Evolutionary conservation across 2,329 filamentous ascomycete genomes (phyloP), one percentile per base, ranked within the genome.

Genomic region (Elsinoe perseae): DNA sequence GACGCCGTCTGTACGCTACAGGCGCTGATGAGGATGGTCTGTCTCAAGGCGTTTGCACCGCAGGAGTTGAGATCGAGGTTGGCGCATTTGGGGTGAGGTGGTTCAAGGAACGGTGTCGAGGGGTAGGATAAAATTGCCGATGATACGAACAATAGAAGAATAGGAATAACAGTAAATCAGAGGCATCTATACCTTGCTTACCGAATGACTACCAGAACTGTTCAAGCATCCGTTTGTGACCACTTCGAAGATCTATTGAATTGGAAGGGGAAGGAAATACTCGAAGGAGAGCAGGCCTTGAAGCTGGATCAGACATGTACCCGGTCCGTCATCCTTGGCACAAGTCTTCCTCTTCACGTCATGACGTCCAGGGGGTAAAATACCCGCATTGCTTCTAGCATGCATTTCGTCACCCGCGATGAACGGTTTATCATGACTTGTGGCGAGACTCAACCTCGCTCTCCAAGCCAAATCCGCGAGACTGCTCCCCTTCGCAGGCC

Each of bases 1-100:
- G 66, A 69, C 56, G 66, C 66, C 4, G 65, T 64, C 1, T 67
- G 66, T 52, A 63, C 64, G 2, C 60, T 69, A 61, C 63, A 64
- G 59, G 58, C 57, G 1, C 46, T 66, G 48, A 28, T 67, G 10
- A 46, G 18, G 53, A 44, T 56, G 53, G 53, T 46, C 3, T 56
- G 36, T 16, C 25, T 56, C 4, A 34, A 28, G 36, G 32, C 38
- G 7, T 56, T 56, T 21, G 53, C 43, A 23, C 7, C 7, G 38
- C 34, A 20, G 9, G 21, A 18, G 18, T 52, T 52, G 23, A 9
- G 4, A 14, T 10, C 34, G 12, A 23, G 48, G 12, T 23, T 27
- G 27, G 48, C 28, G 27, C 9, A 27, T 28, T 48, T 48, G 43
- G n/a, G 23, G 12, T 28, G 43, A 48, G 40, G 23, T 7, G 40